Evolutionary conservation across 176 grass and related monocot genomes (phyloP).

Genomic region (Saccharum spontaneum): DNA sequence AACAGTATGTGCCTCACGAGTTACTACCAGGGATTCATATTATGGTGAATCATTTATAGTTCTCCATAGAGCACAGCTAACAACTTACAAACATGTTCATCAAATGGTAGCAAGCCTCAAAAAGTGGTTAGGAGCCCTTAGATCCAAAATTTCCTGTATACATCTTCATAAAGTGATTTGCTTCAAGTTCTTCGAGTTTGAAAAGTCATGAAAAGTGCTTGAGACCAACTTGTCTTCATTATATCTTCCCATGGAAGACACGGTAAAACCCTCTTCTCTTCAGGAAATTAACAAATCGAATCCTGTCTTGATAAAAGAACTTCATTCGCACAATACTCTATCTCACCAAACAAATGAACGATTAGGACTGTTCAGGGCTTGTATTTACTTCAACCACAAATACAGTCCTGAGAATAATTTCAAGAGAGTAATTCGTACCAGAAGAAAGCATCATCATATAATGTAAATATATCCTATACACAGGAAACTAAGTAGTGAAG

Average conservation of each 20-base stretch:
- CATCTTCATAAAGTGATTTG: conserved; percentile 54
- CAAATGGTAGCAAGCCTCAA: conserved; percentile 52
- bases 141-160: conserved; percentile 48
- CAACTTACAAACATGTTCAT: conserved; percentile 67
- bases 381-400: conserved; percentile 85
- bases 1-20: conserved; percentile 22
- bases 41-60: conserved; percentile 37
- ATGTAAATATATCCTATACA: conserved; percentile 6
- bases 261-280: conserved; percentile 45
- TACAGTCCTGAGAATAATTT: conserved; percentile 74
- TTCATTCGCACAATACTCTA: conserved; percentile 54
- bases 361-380: conserved; percentile 62
- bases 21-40: conserved; percentile 44
- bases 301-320: conserved; percentile 54
- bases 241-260: conserved; percentile 60
- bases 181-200: conserved; percentile 59
- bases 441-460: conserved; percentile 15
- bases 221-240: conserved; percentile 60
- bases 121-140: conserved; percentile 51
- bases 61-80: conserved; percentile 55
- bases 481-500: background rate
- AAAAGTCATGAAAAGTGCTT: conserved; percentile 62
- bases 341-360: conserved; percentile 54
- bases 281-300: conserved; percentile 42
- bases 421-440: conserved; percentile 44